phyloP scores from a whole-genome alignment of 306 rosid species.

The Malus sieversii region DNA sequence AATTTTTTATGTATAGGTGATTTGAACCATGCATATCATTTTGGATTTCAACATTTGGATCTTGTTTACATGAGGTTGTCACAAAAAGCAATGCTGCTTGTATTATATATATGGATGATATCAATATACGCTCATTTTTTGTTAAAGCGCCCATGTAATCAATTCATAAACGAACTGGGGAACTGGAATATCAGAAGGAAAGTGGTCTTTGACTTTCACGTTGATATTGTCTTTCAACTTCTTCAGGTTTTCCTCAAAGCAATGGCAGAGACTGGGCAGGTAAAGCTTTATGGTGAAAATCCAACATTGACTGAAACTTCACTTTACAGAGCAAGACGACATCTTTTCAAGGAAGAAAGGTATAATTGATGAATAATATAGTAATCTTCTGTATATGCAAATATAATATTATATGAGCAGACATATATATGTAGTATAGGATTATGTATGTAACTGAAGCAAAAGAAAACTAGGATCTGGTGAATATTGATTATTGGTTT shows the following conservation, averaged over 20 bases:
- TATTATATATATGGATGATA: not conserved
- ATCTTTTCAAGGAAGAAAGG: slow-evolving; percentile 95
- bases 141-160: not conserved
- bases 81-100: not conserved
- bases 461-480: slow-evolving; percentile 4
- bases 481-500: slow-evolving; percentile 7
- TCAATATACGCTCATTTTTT: not conserved
- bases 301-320: slow-evolving; percentile 89
- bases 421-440: not conserved
- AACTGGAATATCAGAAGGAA: not conserved
- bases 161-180: not conserved
- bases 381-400: not conserved
- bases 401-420: not conserved
- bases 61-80: slow-evolving; percentile 4
- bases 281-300: slow-evolving; percentile 73
- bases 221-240: slow-evolving; percentile 5
- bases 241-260: slow-evolving; percentile 92
- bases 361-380: slow-evolving; percentile 8
- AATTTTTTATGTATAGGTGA: not conserved
- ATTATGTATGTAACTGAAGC: not conserved
- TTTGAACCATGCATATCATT: not conserved
- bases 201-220: slow-evolving; percentile 7
- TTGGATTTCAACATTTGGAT: not conserved
- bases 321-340: slow-evolving; percentile 90
- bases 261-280: slow-evolving; percentile 93